phyloP scores from a whole-genome alignment of 331 rosid species.

The Pyracantha coccinea region DNA sequence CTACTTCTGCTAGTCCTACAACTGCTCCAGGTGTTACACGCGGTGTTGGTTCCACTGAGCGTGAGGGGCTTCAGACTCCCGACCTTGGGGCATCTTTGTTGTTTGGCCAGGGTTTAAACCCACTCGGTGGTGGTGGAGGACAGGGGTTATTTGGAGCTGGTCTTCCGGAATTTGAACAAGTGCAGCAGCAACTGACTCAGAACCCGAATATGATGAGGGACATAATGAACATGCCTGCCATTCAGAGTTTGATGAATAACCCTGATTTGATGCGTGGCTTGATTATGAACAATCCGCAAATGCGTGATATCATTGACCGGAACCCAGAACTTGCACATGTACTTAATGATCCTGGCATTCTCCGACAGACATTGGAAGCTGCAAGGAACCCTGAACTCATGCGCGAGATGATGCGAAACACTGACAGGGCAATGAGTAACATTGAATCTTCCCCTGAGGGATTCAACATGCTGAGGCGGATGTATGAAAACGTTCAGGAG shows the following conservation, averaged over 20 bases:
- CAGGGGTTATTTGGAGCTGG: conserved; percentile 33
- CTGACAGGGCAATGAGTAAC: conserved; percentile 67
- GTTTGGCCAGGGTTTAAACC: conserved; percentile 44
- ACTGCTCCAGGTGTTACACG: conserved; percentile 39
- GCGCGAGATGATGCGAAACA: conserved; percentile 73
- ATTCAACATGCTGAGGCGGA: conserved; percentile 63
- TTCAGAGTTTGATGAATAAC: conserved; percentile 54
- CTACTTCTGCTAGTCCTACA: conserved; percentile 20
- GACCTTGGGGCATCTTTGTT: conserved; percentile 36
- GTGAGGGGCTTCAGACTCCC: conserved; percentile 27
- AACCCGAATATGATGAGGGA: conserved; percentile 67
- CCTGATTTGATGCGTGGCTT: conserved; percentile 56
- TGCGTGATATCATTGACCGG: conserved; percentile 56
- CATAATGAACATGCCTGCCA: conserved; percentile 58
- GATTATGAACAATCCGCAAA: conserved; percentile 60
- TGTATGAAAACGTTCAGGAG: conserved; percentile 69
- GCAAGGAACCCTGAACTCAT: conserved; percentile 66
- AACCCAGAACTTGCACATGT: conserved; percentile 60
- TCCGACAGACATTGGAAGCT: conserved; percentile 59
- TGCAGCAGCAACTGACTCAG: conserved; percentile 58
- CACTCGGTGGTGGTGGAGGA: conserved; percentile 25
- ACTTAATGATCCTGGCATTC: conserved; percentile 55
- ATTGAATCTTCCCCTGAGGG: conserved; percentile 65
- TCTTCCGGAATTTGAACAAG: conserved; percentile 52
- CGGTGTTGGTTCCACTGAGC: conserved; percentile 51